Percentiles rank a stretch among this genome's conserved stretches.
Evolutionary conservation across 2,329 filamentous ascomycete genomes (phyloP).

Genomic region (Paraphaeosphaeria minitans): DNA sequence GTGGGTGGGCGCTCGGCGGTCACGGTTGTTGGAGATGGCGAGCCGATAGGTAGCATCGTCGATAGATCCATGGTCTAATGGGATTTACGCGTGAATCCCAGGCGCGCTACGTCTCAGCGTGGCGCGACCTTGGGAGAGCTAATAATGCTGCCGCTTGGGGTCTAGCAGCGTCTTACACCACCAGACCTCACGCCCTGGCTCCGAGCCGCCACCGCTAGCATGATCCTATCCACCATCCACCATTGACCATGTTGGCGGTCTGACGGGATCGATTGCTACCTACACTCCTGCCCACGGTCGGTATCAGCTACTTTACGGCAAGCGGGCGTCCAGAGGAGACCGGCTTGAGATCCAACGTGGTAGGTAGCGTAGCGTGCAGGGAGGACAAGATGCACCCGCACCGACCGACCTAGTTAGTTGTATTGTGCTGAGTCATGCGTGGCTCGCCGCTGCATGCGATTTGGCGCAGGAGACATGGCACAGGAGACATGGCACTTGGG

Average conservation of each 20-base stretch:
- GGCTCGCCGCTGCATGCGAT: not conserved
- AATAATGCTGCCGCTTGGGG: constrained; percentile 40
- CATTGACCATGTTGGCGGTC: constrained; percentile 24
- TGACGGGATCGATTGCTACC: constrained; percentile 22
- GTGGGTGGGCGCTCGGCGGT: constrained; percentile 28
- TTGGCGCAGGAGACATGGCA: not conserved
- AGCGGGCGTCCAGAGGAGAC: constrained; percentile 12
- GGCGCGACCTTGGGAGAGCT: constrained; percentile 28
- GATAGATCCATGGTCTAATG: constrained; percentile 30
- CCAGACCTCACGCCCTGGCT: constrained; percentile 28
- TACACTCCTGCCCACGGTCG: constrained; percentile 16
- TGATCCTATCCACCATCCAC: constrained; percentile 38
- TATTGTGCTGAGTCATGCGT: constrained; percentile 7
- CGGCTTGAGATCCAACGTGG: constrained; percentile 4
- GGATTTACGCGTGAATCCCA: constrained; percentile 31
- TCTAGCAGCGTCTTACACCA: constrained; percentile 32
- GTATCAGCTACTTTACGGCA: constrained; percentile 9
- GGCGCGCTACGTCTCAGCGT: constrained; percentile 44
- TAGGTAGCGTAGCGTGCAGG: constrained; percentile 6
- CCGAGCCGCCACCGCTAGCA: constrained; percentile 27
- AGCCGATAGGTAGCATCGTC: constrained; percentile 32
- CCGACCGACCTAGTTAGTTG: not conserved
- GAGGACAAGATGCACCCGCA: not conserved
- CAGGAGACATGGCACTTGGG: not conserved
- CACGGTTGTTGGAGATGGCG: constrained; percentile 28